Evolutionary conservation across 2,329 filamentous ascomycete genomes (phyloP).

Genomic region (Ophiosphaerella korrae): DNA sequence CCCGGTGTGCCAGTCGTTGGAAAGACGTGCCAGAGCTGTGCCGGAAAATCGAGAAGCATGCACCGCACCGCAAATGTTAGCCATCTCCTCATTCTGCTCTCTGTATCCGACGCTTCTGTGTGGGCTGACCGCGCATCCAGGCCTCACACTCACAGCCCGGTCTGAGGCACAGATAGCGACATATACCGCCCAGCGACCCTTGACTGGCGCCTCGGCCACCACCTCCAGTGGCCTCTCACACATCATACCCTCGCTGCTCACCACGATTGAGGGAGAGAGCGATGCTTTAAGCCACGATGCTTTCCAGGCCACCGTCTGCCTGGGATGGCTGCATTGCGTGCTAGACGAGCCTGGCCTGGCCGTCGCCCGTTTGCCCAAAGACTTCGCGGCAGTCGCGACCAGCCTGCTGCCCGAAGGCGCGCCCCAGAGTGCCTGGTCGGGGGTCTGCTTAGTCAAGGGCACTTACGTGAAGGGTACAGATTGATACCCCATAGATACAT

Average conservation of each 20-base stretch:
- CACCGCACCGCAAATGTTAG: slow-evolving; percentile 82
- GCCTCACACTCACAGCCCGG: slow-evolving; percentile 54
- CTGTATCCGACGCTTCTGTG: slow-evolving; percentile 1
- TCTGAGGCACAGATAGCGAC: slow-evolving; percentile 54
- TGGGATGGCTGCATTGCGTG: slow-evolving; percentile 85
- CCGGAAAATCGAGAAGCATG: slow-evolving; percentile 93
- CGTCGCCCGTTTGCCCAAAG: slow-evolving; percentile 65
- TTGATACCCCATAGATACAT: slow-evolving; percentile 19
- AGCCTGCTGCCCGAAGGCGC: slow-evolving; percentile 38
- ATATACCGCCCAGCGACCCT: slow-evolving; percentile 49
- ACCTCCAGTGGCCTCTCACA: slow-evolving; percentile 38
- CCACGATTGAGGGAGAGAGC: slow-evolving; percentile 47
- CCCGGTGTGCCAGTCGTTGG: slow-evolving; percentile 89
- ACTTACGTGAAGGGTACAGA: slow-evolving; percentile 74
- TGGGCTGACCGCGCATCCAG: slow-evolving; percentile 36
- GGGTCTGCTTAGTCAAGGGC: slow-evolving; percentile 78
- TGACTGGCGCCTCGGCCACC: slow-evolving; percentile 48
- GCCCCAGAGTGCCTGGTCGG: slow-evolving; percentile 72
- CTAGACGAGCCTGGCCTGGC: slow-evolving; percentile 71
- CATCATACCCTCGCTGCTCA: slow-evolving; percentile 48
- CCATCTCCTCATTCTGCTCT: slow-evolving; percentile 14
- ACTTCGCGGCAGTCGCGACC: slow-evolving; percentile 52
- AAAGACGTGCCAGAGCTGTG: slow-evolving; percentile 83
- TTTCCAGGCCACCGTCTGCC: slow-evolving; percentile 79
- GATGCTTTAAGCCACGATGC: slow-evolving; percentile 57